phyloP scores from a whole-genome alignment of 345 rosid genomes.

The Cardamine chenopodiifolia region DNA sequence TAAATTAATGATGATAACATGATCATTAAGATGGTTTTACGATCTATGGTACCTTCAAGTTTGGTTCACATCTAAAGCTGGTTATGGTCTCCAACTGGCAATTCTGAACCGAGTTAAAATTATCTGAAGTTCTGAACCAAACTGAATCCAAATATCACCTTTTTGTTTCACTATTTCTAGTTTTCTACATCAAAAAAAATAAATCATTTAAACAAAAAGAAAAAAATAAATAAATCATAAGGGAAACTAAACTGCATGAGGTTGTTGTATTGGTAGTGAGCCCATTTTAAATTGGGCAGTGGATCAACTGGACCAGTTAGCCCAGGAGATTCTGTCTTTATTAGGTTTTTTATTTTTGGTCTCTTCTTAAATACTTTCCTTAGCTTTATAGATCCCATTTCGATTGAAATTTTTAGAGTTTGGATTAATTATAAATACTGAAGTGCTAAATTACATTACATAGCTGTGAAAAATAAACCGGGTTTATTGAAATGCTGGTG shows the following conservation, averaged over 20 bases:
- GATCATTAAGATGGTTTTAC: not conserved
- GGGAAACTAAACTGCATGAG: not conserved
- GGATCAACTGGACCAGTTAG: slow-evolving; percentile 3
- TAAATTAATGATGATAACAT: not conserved
- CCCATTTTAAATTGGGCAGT: not conserved
- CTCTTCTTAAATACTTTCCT: not conserved
- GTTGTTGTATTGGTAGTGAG: not conserved
- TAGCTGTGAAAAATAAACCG: too few relatives aligned
- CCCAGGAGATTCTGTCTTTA: not conserved
- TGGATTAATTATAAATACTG: too few relatives aligned
- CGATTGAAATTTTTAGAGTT: too few relatives aligned
- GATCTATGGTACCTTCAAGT: not conserved
- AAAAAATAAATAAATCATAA: not conserved
- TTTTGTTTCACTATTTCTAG: not conserved
- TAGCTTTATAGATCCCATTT: too few relatives aligned
- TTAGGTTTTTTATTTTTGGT: not conserved
- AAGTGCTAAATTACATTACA: too few relatives aligned
- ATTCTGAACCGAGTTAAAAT: not conserved
- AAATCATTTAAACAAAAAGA: too few relatives aligned
- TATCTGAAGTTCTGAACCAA: not conserved
- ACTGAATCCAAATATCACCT: not conserved
- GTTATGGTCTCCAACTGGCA: not conserved
- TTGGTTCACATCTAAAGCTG: not conserved
- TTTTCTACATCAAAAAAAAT: not conserved
- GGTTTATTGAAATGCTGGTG: too few relatives aligned